phyloP scores from a whole-genome alignment of 352 stramenopile species.

The Pythium plurisporium region DNA sequence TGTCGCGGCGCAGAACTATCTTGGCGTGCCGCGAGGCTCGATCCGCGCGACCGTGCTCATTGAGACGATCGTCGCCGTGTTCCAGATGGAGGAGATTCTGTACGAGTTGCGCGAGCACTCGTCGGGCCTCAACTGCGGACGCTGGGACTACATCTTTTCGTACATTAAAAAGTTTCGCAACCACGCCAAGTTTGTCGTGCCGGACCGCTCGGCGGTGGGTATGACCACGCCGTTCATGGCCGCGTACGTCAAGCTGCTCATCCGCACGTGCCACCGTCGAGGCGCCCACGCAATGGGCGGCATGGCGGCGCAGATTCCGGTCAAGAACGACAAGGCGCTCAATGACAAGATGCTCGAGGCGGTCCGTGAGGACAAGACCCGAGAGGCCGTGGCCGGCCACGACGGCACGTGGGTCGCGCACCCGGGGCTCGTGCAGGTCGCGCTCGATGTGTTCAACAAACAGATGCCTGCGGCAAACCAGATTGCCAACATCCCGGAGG shows the following conservation, averaged over 20 bases:
- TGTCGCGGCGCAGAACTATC: conserved; percentile 87
- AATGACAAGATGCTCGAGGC: conserved; percentile 89
- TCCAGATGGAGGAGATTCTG: conserved; percentile 97
- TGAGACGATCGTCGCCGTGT: conserved; percentile 95
- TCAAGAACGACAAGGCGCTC: conserved; percentile 88
- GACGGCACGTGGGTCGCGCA: conserved; percentile 97
- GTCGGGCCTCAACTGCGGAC: conserved; percentile 95
- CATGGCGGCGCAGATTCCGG: conserved; percentile 96
- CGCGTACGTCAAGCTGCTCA: conserved; percentile 93
- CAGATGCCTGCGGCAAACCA: conserved; percentile 92
- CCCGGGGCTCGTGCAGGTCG: conserved; percentile 91
- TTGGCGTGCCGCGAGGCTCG: conserved; percentile 89
- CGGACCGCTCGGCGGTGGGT: conserved; percentile 88
- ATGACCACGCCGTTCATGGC: conserved; percentile 96
- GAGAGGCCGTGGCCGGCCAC: conserved; percentile 90
- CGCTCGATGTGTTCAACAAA: conserved; percentile 92
- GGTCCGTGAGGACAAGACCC: conserved; percentile 89
- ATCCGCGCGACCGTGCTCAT: conserved; percentile 94
- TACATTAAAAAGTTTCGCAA: conserved; percentile 96
- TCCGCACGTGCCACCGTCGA: conserved; percentile 93
- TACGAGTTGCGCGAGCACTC: conserved; percentile 95
- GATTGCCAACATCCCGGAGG: conserved; percentile 65
- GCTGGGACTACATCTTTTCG: conserved; percentile 98
- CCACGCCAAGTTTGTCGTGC: conserved; percentile 89
- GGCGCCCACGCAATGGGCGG: conserved; percentile 95